Base-by-base conservation (phyloP, 352 stramenopile genomes). In the Ochromonadaceae sp. region DNA sequence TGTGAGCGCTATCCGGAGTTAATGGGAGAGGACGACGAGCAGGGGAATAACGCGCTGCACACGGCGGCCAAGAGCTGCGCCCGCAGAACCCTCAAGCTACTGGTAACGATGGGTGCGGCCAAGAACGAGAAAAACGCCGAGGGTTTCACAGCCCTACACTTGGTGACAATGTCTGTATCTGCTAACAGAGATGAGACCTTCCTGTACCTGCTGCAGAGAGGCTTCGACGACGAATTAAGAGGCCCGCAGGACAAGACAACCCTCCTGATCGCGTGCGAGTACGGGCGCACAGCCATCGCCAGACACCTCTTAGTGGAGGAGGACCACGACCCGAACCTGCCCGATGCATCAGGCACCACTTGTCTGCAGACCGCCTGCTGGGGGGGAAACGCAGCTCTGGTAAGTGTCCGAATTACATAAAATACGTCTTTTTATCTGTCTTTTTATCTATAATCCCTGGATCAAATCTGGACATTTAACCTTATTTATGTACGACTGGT, bases 201-300 rank as follows among this genome's bases (percentile, higher is more conserved):
- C 36, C 4, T 52, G 26, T 61, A 61, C 53, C 30, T 61, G 26
- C 5, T 61, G 28, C 20, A 50, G 35, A 20, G 28, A 32, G 53
- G 53, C 31, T 61, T 61, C 48, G 34, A 61, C 36, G 53, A 61
- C 9, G 53, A 61, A 30, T 26, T 49, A 56, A 9, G 30, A 12
- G 31, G 36, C 25, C 25, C 26, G 20, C 26, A 43, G 25, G 34
- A 26, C 25, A 61, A 25, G 48, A 56, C 28, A n/a, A 30, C 20
- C 14, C 26, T 61, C 20, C 25, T 61, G 9, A 30, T 61, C 20
- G 53, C 53, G 7, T 9, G 4, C 20, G 26, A 61, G 12, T 31
- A 56, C n/a, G 34, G 34, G n/a, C 34, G 38, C n/a, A 26, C 5
- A 10, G 9, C 9, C 12, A 61, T 61, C 26, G 53, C 25, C n/a